Base-by-base conservation (phyloP, 108 stramenopile genomes). In the Hondaea fermentalgiana region DNA sequence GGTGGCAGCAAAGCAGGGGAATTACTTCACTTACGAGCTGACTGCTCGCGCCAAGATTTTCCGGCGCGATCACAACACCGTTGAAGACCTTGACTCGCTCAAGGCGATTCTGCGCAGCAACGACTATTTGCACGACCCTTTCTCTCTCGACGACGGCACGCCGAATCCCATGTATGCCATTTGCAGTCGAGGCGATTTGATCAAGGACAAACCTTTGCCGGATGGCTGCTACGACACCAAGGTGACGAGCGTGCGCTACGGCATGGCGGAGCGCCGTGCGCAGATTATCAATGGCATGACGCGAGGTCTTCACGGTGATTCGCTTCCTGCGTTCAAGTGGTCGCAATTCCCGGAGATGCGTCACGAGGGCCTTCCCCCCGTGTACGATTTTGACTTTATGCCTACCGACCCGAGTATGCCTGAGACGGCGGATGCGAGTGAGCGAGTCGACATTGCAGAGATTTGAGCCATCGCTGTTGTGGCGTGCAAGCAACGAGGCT, bases 41-140 rank as follows among this genome's bases (percentile, higher is more conserved):
- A 60, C 88, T 5, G 88, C 91, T 16, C 60, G 91, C 57, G 91
- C 90, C 5, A 58, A 89, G 19, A 87, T 92, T 21, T 90, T 92
- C 72, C 69, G 88, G 5, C 58, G 89, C 28, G 55, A 90, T 29
- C 91, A 91, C 21, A 49, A 43, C 45, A 90, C 17, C 5, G 89
- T 92, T 19, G 43, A 19, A 5, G 90, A 92, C 57, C 21, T 90
- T 0, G 64, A 47, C 25, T 28, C 28, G 43, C 25, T 58, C 29
- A 72, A 92, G 76, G 35, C 5, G 19, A n/a, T 92, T 45, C 69
- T 92, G 44, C 60, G 89, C 47, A 87, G 19, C 71, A 92, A 92
- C 87, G 25, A 90, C 53, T 92, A 57, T 53, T 88, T 90, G 71
- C 8, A 64, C 17, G 91, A 92, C 76, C 89, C 89, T 3, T 89